Conservation (phyloP, 2,329 filamentous ascomycete species). For the Botryotinia narcissicola region DNA sequence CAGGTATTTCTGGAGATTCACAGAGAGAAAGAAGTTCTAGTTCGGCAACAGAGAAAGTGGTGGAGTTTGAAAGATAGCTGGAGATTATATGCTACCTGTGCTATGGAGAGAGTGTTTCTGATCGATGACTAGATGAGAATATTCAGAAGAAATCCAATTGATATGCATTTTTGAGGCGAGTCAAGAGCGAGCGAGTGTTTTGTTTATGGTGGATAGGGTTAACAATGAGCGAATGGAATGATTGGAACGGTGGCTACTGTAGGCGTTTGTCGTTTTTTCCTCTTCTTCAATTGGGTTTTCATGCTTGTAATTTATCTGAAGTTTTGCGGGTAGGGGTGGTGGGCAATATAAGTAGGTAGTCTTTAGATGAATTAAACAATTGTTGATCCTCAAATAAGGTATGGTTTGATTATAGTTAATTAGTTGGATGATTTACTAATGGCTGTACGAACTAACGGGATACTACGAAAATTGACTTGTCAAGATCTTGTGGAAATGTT, state of each 20-base stretch:
- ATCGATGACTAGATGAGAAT: neutral
- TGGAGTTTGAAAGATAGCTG: conserved; percentile 46
- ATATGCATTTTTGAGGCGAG: conserved; percentile 16
- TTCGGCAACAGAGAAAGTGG: conserved; percentile 42
- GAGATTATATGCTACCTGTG: neutral
- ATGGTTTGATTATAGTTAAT: too few relatives aligned
- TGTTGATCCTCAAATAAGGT: neutral
- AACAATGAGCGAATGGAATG: neutral
- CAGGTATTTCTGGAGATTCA: conserved; percentile 25
- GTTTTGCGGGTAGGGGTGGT: neutral
- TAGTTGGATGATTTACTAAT: too few relatives aligned
- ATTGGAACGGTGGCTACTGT: neutral
- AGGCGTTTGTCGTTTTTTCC: neutral
- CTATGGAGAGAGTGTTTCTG: neutral
- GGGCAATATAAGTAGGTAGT: neutral
- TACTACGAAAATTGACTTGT: too few relatives aligned
- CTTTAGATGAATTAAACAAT: neutral
- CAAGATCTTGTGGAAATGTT: too few relatives aligned
- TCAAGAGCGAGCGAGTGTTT: conserved; percentile 8
- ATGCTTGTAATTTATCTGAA: conserved; percentile 4
- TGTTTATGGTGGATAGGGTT: neutral
- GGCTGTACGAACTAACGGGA: too few relatives aligned
- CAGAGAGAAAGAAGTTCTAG: conserved; percentile 33
- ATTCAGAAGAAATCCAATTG: neutral
- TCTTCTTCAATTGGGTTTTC: neutral